These are phyloP conservation scores for Spathaspora boniae DNA, from an alignment of 805 yeast species.

Conservation along the genomic window DNA sequence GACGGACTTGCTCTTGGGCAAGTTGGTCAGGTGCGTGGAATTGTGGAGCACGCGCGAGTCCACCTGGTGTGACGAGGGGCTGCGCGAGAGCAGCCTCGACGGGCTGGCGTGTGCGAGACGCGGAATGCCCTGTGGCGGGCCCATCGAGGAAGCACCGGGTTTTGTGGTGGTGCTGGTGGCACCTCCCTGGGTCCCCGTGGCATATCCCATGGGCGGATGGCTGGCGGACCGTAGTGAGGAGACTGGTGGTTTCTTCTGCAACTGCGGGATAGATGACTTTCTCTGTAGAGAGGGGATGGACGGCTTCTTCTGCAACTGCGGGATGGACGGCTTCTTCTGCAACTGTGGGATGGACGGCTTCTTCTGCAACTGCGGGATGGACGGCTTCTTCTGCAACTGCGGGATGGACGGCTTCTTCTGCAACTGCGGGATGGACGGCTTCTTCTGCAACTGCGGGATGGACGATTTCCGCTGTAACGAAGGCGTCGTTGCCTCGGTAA, in stretches of 20 bases:
- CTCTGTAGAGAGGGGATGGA: constrained; percentile 12
- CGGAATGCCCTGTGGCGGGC: constrained; percentile 2
- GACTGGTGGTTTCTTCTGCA: constrained; percentile 12
- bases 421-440: constrained; percentile 13
- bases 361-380: constrained; percentile 17
- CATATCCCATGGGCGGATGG: constrained; percentile 4
- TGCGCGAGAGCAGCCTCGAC: constrained; percentile 6
- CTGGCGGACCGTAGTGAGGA: too few species aligned
- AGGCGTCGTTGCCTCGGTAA: constrained; percentile 17
- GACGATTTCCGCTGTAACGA: constrained; percentile 12
- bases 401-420: constrained; percentile 10
- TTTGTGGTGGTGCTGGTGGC: neutral
- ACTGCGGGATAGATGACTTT: constrained; percentile 13
- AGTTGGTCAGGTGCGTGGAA: constrained; percentile 3
- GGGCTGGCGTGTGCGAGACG: constrained; percentile 7
- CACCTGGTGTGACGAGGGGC: neutral
- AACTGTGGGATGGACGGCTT: constrained; percentile 13
- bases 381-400: constrained; percentile 10
- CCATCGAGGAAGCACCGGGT: neutral
- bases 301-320: constrained; percentile 13
- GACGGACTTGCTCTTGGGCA: constrained; percentile 7
- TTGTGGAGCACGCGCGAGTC: constrained; percentile 4
- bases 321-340: constrained; percentile 12
- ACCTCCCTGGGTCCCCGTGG: constrained; percentile 9
- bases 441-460: constrained; percentile 11